A percentile compares a stretch with the other conserved stretches of the same genome.
Evolutionary conservation across 768 basidiomycete species (phyloP).

Genomic region (Boletus tomentosulus): DNA sequence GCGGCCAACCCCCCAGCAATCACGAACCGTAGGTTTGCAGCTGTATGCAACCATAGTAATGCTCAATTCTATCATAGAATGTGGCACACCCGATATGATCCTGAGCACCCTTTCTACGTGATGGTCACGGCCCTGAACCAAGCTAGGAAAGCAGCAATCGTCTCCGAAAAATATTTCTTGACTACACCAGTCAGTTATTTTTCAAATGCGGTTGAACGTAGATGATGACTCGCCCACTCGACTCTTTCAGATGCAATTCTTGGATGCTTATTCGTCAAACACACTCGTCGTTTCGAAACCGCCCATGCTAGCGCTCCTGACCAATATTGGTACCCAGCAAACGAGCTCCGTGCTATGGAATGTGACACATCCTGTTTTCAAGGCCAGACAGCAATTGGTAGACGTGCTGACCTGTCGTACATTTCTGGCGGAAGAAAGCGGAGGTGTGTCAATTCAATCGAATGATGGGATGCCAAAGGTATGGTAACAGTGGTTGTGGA

Average conservation of each 20-base stretch:
- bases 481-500: neutral
- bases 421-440: conserved; percentile 35
- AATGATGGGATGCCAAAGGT: conserved; percentile 47
- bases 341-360: conserved; percentile 37
- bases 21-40: conserved; percentile 43
- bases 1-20: conserved; percentile 42
- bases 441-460: conserved; percentile 38
- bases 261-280: conserved; percentile 35
- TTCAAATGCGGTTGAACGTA: neutral
- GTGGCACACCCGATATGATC: conserved; percentile 55
- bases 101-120: conserved; percentile 45
- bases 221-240: neutral
- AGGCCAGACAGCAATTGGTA: conserved; percentile 40
- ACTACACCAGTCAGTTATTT: conserved; percentile 39
- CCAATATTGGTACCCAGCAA: conserved; percentile 47
- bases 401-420: conserved; percentile 50
- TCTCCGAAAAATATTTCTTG: conserved; percentile 40
- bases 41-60: neutral
- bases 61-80: conserved; percentile 37
- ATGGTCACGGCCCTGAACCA: conserved; percentile 48
- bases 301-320: conserved; percentile 52
- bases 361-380: conserved; percentile 40
- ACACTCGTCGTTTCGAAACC: conserved; percentile 50
- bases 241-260: conserved; percentile 42
- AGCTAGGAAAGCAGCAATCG: conserved; percentile 49